Conservation (phyloP, 2,329 filamentous ascomycete species). For the Emergomyces africanus region DNA sequence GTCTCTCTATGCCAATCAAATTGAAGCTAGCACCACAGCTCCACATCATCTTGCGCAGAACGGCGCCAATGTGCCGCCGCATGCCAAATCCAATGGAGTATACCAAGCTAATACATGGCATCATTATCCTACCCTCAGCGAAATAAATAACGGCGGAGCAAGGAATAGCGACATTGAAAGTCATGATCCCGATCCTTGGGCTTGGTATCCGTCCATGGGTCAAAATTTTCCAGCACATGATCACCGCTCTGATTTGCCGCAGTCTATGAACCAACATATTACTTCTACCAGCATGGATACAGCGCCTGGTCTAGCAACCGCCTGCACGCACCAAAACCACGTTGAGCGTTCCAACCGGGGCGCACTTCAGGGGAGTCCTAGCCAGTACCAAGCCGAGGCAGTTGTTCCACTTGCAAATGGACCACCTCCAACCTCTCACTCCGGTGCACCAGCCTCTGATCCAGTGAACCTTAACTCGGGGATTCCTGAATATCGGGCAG, state of each 20-base stretch:
- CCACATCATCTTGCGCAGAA: background rate
- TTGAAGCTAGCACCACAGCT: background rate
- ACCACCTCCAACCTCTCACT: background rate
- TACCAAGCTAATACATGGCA: background rate
- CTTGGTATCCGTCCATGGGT: background rate
- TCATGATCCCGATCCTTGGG: background rate
- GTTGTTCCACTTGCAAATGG: background rate
- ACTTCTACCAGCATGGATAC: background rate
- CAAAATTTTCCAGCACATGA: background rate
- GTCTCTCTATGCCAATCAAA: background rate
- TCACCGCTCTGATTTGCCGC: background rate
- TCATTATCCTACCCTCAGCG: background rate
- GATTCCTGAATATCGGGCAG: background rate
- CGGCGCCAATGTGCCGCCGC: background rate
- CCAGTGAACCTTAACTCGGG: background rate
- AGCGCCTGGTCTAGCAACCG: background rate
- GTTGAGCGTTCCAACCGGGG: background rate
- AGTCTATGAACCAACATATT: background rate
- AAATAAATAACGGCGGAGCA: background rate
- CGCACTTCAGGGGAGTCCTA: background rate
- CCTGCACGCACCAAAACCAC: background rate
- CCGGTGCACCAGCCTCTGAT: background rate
- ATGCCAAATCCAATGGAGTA: background rate
- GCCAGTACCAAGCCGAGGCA: background rate
- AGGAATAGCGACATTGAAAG: too few relatives aligned